Evolutionary conservation across 345 rosid genomes (phyloP), one percentile per base, ranked within the genome.

Genomic region (Abelmoschus esculentus): DNA sequence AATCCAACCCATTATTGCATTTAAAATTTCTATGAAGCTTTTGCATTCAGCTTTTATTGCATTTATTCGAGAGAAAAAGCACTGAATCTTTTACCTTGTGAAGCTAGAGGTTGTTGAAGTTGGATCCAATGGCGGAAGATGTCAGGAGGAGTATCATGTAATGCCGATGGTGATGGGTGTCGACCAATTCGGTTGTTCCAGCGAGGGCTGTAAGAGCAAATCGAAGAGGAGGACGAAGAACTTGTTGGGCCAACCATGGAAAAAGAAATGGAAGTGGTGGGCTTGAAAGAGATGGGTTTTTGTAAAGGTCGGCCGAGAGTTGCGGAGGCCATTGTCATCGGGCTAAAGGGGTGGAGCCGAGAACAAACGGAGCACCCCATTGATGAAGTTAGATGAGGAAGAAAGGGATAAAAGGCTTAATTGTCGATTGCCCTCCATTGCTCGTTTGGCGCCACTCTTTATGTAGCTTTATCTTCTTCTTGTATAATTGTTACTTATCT

Each of bases 101-200:
- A 77, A 53, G 83, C 71, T 32, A 72, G 70, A 50, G 82, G 77
- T 1, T 77, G 76, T 76, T 86, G 86, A 74, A 85, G 76, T 70
- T 82, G 87, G 19, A 82, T 60, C 97, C 97, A 90, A 19, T 75
- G 80, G 77, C 97, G 97, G 74, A 47, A 29, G 59, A 86, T 60
- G 38, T 80, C 83, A 44, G 83, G 79, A 52, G 81, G 52, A 28
- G 79, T 63, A 10, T 74, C 79, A 58, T 73, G 77, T 6, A 74
- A 26, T 8, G 76, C 14, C 17, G 54, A 29, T 54, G 76, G 73
- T 13, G 69, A 31, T 56, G 73, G 57, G 11, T 50, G 53, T 15
- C 70, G 75, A 7, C 76, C 57, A 57, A 79, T 78, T 8, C 85
- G 83, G 28, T 77, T 76, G 68, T 70, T 3, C 86, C 82, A 78